Evolutionary conservation across 176 grass and related monocot genomes (phyloP).

Genomic region (Aegilops umbellulata): DNA sequence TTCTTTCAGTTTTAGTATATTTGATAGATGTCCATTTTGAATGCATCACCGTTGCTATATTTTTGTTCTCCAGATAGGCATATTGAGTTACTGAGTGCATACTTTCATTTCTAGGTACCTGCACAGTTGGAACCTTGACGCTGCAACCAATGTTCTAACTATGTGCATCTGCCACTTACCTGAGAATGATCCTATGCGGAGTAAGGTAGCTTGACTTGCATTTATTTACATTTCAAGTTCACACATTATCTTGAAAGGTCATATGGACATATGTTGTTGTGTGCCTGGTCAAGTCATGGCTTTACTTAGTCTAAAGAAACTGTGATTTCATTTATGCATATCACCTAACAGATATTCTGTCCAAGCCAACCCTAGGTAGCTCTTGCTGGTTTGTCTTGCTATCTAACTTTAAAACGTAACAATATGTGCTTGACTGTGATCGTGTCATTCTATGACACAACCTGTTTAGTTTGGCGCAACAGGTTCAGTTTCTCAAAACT

Average conservation of each 20-base stretch:
- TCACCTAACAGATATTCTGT: conserved; percentile 27
- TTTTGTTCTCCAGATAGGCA: conserved; percentile 11
- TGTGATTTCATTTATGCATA: neutral
- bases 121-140: conserved; percentile 79
- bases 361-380: conserved; percentile 7
- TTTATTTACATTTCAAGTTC: conserved; percentile 23
- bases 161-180: conserved; percentile 94
- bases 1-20: conserved; percentile 26
- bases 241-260: conserved; percentile 25
- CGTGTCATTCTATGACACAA: neutral
- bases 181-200: conserved; percentile 56
- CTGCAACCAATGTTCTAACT: conserved; percentile 78
- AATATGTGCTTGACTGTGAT: neutral
- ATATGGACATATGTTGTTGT: neutral
- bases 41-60: neutral
- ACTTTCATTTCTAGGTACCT: conserved; percentile 58
- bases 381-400: conserved; percentile 10
- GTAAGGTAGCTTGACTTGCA: conserved; percentile 57
- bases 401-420: conserved; percentile 14
- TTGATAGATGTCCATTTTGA: conserved; percentile 16
- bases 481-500: conserved; percentile 19
- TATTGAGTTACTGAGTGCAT: conserved; percentile 23
- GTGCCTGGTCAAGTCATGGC: conserved; percentile 15
- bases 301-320: conserved; percentile 15
- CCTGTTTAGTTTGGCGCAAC: neutral